A percentile compares a stretch with the other conserved stretches of the same genome.
Evolutionary conservation across 208 protist genomes (phyloP).

Genomic region (Wallacemonas sp.): DNA sequence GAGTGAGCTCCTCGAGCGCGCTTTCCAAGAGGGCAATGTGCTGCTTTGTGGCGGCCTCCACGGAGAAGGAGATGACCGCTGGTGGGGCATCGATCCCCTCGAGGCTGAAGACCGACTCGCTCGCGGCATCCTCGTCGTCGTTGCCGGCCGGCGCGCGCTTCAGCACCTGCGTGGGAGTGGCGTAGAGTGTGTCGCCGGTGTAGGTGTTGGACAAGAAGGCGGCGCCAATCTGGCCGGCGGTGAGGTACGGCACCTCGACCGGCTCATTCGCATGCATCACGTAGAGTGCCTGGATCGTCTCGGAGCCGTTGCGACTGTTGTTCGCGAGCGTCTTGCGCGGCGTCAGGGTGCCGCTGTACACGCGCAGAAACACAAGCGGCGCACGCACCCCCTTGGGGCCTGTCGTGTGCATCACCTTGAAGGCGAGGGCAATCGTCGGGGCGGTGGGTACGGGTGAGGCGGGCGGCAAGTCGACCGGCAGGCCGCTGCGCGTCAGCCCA

Average conservation of each 20-base stretch:
- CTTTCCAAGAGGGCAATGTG: conserved; percentile 89
- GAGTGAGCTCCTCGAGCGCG: conserved; percentile 91
- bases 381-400: conserved; percentile 66
- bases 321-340: conserved; percentile 73
- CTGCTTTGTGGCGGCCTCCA: conserved; percentile 89
- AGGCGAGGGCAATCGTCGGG: conserved; percentile 87
- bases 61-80: conserved; percentile 95
- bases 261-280: conserved; percentile 89
- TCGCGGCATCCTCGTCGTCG: neutral
- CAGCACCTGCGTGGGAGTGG: conserved; percentile 28
- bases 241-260: conserved; percentile 71
- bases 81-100: conserved; percentile 93
- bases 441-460: conserved; percentile 31
- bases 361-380: conserved; percentile 90
- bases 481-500: conserved; percentile 45
- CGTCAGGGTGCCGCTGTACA: conserved; percentile 88
- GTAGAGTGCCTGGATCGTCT: conserved; percentile 81
- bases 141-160: conserved; percentile 8
- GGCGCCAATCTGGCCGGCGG: conserved; percentile 81
- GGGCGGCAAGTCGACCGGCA: conserved; percentile 47
- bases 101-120: conserved; percentile 64
- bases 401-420: conserved; percentile 90
- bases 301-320: conserved; percentile 50
- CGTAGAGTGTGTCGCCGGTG: conserved; percentile 85
- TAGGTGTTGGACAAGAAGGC: conserved; percentile 65